These are phyloP conservation scores for Penicillium waksmanii DNA, from an alignment of 495 filamentous ascomycete genomes.

Conservation along the genomic window DNA sequence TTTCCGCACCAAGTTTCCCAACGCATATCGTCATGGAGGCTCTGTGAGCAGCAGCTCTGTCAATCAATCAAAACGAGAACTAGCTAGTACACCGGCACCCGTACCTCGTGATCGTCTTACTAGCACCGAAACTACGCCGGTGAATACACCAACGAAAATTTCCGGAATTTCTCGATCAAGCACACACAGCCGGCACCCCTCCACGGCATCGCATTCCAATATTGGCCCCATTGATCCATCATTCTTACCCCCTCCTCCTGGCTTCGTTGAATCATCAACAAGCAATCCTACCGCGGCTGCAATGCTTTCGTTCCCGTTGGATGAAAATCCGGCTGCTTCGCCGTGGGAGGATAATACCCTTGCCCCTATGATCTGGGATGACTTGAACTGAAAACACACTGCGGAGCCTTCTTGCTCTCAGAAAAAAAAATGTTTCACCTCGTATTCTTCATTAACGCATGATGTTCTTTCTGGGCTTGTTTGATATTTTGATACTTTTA, in stretches of 20 bases:
- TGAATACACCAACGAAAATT: conserved; percentile 9
- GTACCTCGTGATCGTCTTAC: conserved; percentile 10
- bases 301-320: conserved; percentile 38
- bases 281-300: conserved; percentile 17
- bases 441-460: no score
- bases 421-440: no score
- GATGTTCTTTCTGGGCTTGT: neutral
- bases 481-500: neutral
- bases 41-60: conserved; percentile 42
- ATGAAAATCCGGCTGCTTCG: conserved; percentile 35
- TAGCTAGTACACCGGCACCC: conserved; percentile 14
- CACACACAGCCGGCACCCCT: conserved; percentile 22
- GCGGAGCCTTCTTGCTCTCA: neutral
- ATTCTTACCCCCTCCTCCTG: conserved; percentile 38
- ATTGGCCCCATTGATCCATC: conserved; percentile 32
- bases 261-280: conserved; percentile 27
- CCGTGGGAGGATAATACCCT: conserved; percentile 50
- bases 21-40: conserved; percentile 64
- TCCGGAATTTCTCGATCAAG: conserved; percentile 8
- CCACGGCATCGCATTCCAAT: conserved; percentile 20
- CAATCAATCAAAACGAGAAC: conserved; percentile 8
- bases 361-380: conserved; percentile 51
- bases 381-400: conserved; percentile 28
- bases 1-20: conserved; percentile 78
- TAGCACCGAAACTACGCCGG: conserved; percentile 21